phyloP scores from a whole-genome alignment of 2,329 filamentous ascomycete genomes.

The Cordyceps militaris region DNA sequence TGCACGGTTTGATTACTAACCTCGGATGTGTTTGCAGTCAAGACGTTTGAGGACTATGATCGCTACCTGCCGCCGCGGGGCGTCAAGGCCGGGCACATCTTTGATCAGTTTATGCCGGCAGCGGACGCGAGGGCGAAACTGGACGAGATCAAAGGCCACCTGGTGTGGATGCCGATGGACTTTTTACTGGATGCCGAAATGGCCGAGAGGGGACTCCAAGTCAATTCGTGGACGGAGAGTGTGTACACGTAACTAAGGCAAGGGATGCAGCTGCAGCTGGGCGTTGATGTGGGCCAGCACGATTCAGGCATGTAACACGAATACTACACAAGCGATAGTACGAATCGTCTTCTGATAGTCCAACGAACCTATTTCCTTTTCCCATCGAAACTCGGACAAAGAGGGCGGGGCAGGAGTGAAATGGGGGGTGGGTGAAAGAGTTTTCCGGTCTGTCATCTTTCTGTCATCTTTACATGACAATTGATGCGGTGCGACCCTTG shows the following conservation, averaged over 20 bases:
- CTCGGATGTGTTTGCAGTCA: too few species aligned
- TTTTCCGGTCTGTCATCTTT: not conserved
- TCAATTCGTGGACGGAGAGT: conserved; percentile 83
- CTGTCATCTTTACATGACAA: not conserved
- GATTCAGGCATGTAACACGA: not conserved
- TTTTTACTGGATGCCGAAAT: conserved; percentile 80
- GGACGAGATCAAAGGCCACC: conserved; percentile 73
- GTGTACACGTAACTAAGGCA: conserved; percentile 56
- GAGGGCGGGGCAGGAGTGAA: not conserved
- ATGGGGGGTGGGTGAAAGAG: not conserved
- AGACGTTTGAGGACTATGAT: conserved; percentile 86
- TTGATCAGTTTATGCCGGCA: conserved; percentile 67
- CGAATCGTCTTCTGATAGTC: not conserved
- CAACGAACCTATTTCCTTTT: not conserved
- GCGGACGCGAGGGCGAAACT: conserved; percentile 69
- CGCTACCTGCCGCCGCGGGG: conserved; percentile 63
- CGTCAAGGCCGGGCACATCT: conserved; percentile 79
- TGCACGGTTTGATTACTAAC: too few species aligned
- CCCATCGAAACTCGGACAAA: not conserved
- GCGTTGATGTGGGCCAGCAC: not conserved
- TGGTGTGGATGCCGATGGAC: conserved; percentile 92
- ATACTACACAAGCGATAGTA: not conserved
- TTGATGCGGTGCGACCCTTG: not conserved
- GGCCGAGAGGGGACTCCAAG: conserved; percentile 80
- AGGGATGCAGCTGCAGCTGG: not conserved